phyloP scores from a whole-genome alignment of 192 early-diverging fungal species.

The Linnemannia schmuckeri region DNA sequence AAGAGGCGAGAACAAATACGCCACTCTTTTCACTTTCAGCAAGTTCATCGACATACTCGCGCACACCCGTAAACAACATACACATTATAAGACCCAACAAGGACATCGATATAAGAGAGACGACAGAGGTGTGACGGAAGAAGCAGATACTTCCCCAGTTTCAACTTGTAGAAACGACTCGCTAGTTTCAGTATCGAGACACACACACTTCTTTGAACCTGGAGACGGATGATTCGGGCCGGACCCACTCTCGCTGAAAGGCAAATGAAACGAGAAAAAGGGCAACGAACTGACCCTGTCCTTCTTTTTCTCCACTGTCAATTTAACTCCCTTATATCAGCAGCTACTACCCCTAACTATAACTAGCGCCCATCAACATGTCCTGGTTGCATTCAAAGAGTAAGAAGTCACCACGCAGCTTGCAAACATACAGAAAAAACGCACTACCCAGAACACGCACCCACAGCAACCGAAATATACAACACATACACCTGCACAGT shows the following conservation, averaged over 20 bases:
- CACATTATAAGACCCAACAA: no score
- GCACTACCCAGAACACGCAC: no score
- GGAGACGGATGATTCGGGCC: not conserved
- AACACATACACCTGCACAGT: not conserved
- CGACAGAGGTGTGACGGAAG: not conserved
- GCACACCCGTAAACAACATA: no score
- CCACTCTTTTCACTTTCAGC: no score
- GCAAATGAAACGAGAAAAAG: not conserved
- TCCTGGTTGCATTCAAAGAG: constrained; percentile 58
- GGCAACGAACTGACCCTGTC: not conserved
- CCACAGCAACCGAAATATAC: not conserved
- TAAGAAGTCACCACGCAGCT: constrained; percentile 16
- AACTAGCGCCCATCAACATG: constrained; percentile 27
- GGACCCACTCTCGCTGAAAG: not conserved
- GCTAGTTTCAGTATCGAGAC: not conserved
- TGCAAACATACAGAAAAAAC: not conserved
- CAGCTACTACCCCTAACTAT: not conserved
- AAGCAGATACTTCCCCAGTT: not conserved
- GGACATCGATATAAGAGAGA: not conserved
- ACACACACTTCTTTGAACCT: not conserved
- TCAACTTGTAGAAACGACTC: not conserved
- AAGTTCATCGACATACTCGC: no score
- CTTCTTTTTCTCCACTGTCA: not conserved
- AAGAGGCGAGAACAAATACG: no score
- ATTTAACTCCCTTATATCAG: not conserved